Percentiles rank a stretch among this genome's conserved stretches.
phyloP scores from a whole-genome alignment of 768 basidiomycete species.

The Auriscalpium microsporum region DNA sequence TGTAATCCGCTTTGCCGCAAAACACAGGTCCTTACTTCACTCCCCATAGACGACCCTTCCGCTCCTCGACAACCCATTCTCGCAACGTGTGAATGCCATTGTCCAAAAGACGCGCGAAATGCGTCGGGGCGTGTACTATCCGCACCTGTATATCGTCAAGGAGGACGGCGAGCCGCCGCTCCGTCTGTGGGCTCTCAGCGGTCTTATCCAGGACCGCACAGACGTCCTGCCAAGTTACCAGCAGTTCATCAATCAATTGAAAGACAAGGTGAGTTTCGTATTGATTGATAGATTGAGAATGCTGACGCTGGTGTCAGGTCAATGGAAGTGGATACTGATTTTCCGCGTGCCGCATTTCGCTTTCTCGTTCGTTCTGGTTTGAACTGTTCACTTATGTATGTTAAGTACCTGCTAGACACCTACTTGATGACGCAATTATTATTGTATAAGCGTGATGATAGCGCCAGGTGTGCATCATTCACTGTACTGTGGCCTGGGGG shows the following conservation, averaged over 20 bases:
- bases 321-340: background rate
- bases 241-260: conserved; percentile 83
- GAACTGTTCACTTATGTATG: background rate
- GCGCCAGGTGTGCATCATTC: too few relatives aligned
- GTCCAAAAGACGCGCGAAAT: conserved; percentile 92
- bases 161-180: conserved; percentile 96
- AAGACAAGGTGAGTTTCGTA: conserved; percentile 62
- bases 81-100: conserved; percentile 90
- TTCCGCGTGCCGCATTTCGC: background rate
- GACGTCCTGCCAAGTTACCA: conserved; percentile 94
- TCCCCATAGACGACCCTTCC: conserved; percentile 71
- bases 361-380: background rate
- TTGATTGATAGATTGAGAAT: too few relatives aligned
- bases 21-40: background rate
- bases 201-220: conserved; percentile 90
- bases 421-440: background rate
- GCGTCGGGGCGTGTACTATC: conserved; percentile 87
- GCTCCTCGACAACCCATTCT: conserved; percentile 85
- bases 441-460: too few relatives aligned
- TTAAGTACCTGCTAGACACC: background rate
- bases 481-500: too few relatives aligned
- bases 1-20: conserved; percentile 13
- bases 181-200: conserved; percentile 90
- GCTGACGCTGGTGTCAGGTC: background rate
- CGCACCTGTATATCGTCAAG: conserved; percentile 93